These are phyloP conservation scores for Musa troglodytarum DNA, from an alignment of 176 grass and related monocot genomes.

Conservation along the genomic window DNA sequence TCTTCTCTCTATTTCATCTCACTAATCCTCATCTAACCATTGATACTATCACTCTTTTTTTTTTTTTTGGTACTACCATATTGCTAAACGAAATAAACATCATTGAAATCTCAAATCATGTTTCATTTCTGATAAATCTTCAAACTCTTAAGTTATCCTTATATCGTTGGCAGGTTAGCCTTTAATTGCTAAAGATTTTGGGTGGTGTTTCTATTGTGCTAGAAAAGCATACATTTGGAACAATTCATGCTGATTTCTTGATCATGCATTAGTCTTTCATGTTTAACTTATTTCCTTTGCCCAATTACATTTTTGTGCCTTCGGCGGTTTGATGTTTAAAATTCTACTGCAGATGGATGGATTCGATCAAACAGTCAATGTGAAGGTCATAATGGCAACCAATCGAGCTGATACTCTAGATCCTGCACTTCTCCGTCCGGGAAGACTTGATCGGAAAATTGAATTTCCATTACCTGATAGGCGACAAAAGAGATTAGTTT, in stretches of 20 bases:
- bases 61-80: no score
- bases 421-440: constrained; percentile 87
- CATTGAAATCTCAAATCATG: neutral
- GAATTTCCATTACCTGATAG: constrained; percentile 92
- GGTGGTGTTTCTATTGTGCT: neutral
- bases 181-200: no score
- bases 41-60: no score
- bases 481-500: constrained; percentile 86
- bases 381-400: constrained; percentile 99
- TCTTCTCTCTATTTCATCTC: no score
- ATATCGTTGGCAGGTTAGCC: neutral
- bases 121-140: neutral
- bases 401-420: constrained; percentile 93
- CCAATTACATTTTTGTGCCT: neutral
- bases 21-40: no score
- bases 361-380: constrained; percentile 97
- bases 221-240: neutral
- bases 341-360: constrained; percentile 83
- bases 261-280: neutral
- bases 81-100: neutral
- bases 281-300: neutral
- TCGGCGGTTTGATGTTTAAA: neutral
- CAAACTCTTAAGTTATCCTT: neutral
- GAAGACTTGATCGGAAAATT: constrained; percentile 91
- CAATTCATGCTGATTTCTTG: neutral